These are phyloP conservation scores for Sporothrix schenckii DNA, from an alignment of 2,329 filamentous ascomycete species.

Conservation along the genomic window DNA sequence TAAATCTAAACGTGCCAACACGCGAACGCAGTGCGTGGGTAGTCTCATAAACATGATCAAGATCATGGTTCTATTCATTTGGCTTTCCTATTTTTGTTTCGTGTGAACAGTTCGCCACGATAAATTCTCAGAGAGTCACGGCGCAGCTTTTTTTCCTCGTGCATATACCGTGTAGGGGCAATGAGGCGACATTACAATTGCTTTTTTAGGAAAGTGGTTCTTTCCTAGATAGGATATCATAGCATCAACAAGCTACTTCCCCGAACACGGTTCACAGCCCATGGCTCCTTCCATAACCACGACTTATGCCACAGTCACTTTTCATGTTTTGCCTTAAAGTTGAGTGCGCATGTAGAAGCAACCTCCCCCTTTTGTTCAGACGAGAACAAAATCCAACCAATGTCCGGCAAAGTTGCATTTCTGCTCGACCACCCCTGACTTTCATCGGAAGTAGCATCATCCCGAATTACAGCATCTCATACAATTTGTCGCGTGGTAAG, in stretches of 20 bases:
- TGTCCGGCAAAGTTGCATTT: not conserved
- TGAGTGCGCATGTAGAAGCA: not conserved
- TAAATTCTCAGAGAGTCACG: not conserved
- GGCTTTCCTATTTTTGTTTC: not conserved
- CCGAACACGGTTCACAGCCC: not conserved
- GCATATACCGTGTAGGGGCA: not conserved
- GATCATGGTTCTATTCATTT: not conserved
- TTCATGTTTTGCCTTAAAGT: not conserved
- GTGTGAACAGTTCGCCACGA: not conserved
- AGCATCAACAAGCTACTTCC: not conserved
- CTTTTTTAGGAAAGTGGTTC: constrained; percentile 4
- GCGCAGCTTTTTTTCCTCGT: not conserved
- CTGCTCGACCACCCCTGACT: not conserved
- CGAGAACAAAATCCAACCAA: not conserved
- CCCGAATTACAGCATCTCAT: not conserved
- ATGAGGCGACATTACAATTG: not conserved
- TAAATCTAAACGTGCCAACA: not conserved
- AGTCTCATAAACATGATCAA: not conserved
- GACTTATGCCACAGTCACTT: not conserved
- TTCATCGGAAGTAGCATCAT: not conserved
- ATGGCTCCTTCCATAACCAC: constrained; percentile 17
- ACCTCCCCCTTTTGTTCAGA: not conserved
- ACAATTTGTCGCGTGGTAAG: not conserved
- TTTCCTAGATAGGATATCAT: constrained; percentile 13
- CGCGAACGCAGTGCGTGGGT: not conserved